A percentile compares a stretch with the other conserved stretches of the same genome.
phyloP scores from a whole-genome alignment of 495 filamentous ascomycete genomes.

The Lasiosphaeria ovina region DNA sequence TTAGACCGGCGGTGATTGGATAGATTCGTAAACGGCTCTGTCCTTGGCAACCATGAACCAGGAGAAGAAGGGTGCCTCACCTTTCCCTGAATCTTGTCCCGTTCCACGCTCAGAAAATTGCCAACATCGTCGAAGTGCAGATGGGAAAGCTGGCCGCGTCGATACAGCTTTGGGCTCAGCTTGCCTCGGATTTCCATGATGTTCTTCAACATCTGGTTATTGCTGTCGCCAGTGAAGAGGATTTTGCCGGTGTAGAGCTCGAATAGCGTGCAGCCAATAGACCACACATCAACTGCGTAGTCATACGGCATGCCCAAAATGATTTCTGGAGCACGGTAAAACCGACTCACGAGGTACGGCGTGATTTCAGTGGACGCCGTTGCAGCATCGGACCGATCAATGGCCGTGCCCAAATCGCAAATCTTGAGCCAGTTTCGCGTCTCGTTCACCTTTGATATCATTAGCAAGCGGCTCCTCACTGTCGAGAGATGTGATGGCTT shows the following conservation, averaged over 20 bases:
- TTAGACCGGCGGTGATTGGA: too few species aligned
- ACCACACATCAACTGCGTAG: slow-evolving; percentile 95
- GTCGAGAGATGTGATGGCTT: slow-evolving; percentile 15
- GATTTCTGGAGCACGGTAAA: slow-evolving; percentile 95
- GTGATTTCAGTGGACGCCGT: slow-evolving; percentile 75
- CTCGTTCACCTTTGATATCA: slow-evolving; percentile 65
- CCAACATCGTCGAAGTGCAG: slow-evolving; percentile 84
- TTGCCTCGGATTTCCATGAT: slow-evolving; percentile 97
- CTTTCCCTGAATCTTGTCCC: slow-evolving; percentile 81
- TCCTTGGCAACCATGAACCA: neutral
- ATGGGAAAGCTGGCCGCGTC: slow-evolving; percentile 66
- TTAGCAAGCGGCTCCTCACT: slow-evolving; percentile 6
- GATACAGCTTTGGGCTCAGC: slow-evolving; percentile 81
- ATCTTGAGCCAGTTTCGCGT: slow-evolving; percentile 83
- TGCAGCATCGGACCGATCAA: slow-evolving; percentile 71
- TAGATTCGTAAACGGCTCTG: neutral
- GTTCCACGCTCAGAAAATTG: slow-evolving; percentile 83
- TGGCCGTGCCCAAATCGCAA: slow-evolving; percentile 92
- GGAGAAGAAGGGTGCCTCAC: slow-evolving; percentile 41
- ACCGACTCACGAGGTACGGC: slow-evolving; percentile 91
- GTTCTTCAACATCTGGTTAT: slow-evolving; percentile 94
- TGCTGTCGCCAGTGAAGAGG: slow-evolving; percentile 88
- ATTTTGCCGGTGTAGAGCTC: slow-evolving; percentile 98
- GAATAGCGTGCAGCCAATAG: slow-evolving; percentile 93
- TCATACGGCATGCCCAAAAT: slow-evolving; percentile 94